Conservation (phyloP, 202 grass and related monocot genomes). For the Bolboschoenoplectus hybrid region DNA sequence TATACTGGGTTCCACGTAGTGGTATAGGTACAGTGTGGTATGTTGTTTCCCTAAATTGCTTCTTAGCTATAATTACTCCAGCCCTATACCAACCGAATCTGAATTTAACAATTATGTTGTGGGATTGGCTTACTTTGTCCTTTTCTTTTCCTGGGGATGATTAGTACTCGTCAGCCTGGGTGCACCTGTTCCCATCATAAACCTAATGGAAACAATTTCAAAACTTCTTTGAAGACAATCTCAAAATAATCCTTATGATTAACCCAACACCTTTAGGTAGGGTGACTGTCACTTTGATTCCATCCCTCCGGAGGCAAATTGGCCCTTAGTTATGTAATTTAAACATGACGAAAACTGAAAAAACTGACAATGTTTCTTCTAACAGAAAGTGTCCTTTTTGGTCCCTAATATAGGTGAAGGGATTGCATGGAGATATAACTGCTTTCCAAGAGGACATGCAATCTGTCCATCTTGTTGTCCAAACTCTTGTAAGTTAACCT, state of each 20-base stretch:
- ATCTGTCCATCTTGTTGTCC: slow-evolving; percentile 84
- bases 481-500: slow-evolving; percentile 69
- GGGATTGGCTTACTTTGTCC: not conserved
- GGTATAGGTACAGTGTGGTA: not conserved
- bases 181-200: not conserved
- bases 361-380: not conserved
- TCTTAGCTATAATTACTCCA: not conserved
- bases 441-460: slow-evolving; percentile 74
- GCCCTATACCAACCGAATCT: not conserved
- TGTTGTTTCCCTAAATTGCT: not conserved
- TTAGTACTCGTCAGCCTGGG: not conserved
- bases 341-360: not conserved
- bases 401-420: slow-evolving; percentile 52
- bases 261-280: not conserved
- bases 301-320: not conserved
- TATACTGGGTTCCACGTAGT: not conserved
- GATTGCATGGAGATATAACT: slow-evolving; percentile 72
- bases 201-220: not conserved
- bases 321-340: not conserved
- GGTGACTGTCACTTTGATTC: not conserved
- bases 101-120: not conserved
- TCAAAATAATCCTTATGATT: not conserved
- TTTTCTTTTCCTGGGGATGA: not conserved
- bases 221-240: not conserved
- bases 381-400: slow-evolving; percentile 28